Percentiles rank a stretch among this genome's conserved stretches.
Evolutionary conservation across 163 green algal species (phyloP).

Genomic region (Prototheca wickerhamii): DNA sequence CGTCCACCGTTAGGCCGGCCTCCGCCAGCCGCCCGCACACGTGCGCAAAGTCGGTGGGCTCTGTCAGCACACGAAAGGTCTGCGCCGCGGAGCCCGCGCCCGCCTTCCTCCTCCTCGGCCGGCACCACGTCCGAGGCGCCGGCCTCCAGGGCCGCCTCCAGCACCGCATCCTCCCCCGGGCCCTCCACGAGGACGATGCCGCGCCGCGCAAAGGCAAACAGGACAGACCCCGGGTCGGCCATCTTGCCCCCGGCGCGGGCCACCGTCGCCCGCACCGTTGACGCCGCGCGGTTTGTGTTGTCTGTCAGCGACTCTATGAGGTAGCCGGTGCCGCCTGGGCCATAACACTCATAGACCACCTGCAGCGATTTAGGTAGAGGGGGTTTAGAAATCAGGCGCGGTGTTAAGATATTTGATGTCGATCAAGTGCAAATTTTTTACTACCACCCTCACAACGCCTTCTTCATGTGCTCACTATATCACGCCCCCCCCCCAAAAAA

Average conservation of each 20-base stretch:
- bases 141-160: constrained; percentile 4
- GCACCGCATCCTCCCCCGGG: constrained; percentile 13
- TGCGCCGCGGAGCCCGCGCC: no score
- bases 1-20: constrained; percentile 16
- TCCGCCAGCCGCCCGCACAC: constrained; percentile 16
- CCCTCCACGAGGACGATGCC: constrained; percentile 36
- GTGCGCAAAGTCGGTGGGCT: constrained; percentile 9
- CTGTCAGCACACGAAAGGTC: no score
- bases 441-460: no score
- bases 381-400: not conserved
- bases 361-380: not conserved
- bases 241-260: constrained; percentile 77
- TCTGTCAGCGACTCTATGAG: constrained; percentile 88
- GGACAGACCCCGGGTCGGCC: constrained; percentile 71
- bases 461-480: no score
- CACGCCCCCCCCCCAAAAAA: no score
- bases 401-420: not conserved
- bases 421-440: no score
- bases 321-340: constrained; percentile 68
- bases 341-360: constrained; percentile 25
- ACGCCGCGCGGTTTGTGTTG: constrained; percentile 75
- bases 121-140: constrained; percentile 32
- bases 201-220: constrained; percentile 82
- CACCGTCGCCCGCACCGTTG: constrained; percentile 65
- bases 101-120: constrained; percentile 7